Evolutionary conservation across 768 basidiomycete genomes (phyloP), one percentile per base, ranked within the genome.

Genomic region (Boletus rubescentipes): DNA sequence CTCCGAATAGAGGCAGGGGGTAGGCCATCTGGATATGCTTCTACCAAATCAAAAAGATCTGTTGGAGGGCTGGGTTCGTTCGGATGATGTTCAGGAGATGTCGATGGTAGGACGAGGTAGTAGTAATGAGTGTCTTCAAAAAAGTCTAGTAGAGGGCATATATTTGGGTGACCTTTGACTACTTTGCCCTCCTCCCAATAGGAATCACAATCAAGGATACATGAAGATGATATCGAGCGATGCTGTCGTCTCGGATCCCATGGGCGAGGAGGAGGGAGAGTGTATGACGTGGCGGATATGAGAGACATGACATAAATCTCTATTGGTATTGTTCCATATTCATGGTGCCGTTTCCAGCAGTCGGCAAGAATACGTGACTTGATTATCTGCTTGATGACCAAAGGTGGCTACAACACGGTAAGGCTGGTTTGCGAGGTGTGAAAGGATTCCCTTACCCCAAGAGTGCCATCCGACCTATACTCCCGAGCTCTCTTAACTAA

Each of bases 301-400:
- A 89, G 84, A 53, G 90, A 91, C 91, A 93, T 90, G 66, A 93
- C 91, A 67, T 89, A 91, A 23, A 96, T 96, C 74, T 99, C 97
- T 75, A 98, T 96, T 15, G 97, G 96, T 64, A 98, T 97, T 9
- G 97, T 97, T 52, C 96, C 96, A 69, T 91, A 83, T 57, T 87
- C 84, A 39, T 91, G 89, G 69, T 99, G 96, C 66, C 91, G 91
- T 77, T 98, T 98, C 97, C 97, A 99, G 72, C 96, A 98, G 74
- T 99, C 96, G 30, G 96, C 96, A 48, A 99, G 81, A 55, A 99
- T 99, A 47, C 97, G 90, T 43, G 92, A 94, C 72, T 98, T 98
- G 77, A 98, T 95, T 65, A 98, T 87, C 72, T 97, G 95, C 67
- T 99, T 99, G 73, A 99, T 93, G 63, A 99, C 88, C 55, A 97